Evolutionary conservation across 129 eudicot genomes (phyloP), one percentile per base, ranked within the genome.

Genomic region (Tagetes patula): DNA sequence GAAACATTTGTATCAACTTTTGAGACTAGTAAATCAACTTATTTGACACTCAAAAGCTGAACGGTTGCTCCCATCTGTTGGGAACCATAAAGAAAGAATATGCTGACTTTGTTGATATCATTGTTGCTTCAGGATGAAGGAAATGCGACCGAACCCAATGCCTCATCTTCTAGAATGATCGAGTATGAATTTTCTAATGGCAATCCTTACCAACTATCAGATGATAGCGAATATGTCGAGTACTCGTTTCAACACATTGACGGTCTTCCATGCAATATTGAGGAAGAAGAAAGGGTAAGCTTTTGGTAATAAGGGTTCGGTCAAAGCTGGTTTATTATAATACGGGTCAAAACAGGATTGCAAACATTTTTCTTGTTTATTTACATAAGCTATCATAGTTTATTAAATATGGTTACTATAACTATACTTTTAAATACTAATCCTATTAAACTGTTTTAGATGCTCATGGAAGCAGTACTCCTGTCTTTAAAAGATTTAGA

Each of bases 221-320:
- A 90, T 27, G 97, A 94, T 73, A 89, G 86, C 40, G 96, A 94
- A 50, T 94, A 87, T 63, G 93, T 94, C 3, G 98, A 94, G 74
- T 94, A 94, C 79, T 80, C 97, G 1, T 92, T 90, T 38, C 88
- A 90, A 75, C 84, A 75, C 50, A 49, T 77, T 75, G 80, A 87
- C 62, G 96, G 87, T 72, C 80, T 90, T 52, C 98, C 98, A 41
- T 83, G 83, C 76, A 82, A 94, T 76, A 81, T 80, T 7, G 98
- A 89, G 68, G 96, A 93, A 66, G 96, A 93, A 89, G 92, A 93
- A 81, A 87, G 95, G 88, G 98, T 92, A 33, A 62, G 78, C 78
- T 43, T 42, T 33, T 63, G 73, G 43, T 4, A 3, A 46, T 3
- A 6, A 33, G 58, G 56, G 58, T 67, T 47, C n/a, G 52, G 52